phyloP scores from a whole-genome alignment of 768 basidiomycete genomes.

The Cystoderma amianthinum region DNA sequence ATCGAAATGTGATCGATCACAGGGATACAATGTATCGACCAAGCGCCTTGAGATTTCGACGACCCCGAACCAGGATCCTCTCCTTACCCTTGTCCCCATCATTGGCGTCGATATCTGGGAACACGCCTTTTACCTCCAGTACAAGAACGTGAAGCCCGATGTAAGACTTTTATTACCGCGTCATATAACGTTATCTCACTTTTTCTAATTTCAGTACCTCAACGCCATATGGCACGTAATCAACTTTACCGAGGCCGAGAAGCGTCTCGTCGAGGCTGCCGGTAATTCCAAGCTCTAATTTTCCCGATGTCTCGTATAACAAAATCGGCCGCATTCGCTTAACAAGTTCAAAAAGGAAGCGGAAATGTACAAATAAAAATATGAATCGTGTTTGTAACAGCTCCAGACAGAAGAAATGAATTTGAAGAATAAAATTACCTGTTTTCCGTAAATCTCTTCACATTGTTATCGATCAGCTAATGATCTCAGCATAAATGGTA shows the following conservation, averaged over 20 bases:
- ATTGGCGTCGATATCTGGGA: constrained; percentile 96
- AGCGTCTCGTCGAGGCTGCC: constrained; percentile 32
- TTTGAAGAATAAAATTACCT: neutral
- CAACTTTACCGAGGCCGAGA: constrained; percentile 92
- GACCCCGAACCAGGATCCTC: constrained; percentile 94
- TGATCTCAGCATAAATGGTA: too few relatives aligned
- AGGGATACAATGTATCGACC: constrained; percentile 66
- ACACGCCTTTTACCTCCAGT: constrained; percentile 95
- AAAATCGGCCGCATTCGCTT: neutral
- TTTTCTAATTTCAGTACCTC: constrained; percentile 69
- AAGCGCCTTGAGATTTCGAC: constrained; percentile 82
- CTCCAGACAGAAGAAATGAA: neutral
- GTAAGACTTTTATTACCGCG: constrained; percentile 41
- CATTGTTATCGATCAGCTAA: too few relatives aligned
- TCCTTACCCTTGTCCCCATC: constrained; percentile 69
- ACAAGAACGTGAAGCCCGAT: constrained; percentile 90
- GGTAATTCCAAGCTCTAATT: neutral
- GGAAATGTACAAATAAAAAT: neutral
- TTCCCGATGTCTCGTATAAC: neutral
- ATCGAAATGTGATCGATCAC: too few relatives aligned
- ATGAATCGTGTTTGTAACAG: neutral
- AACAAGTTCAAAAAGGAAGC: neutral
- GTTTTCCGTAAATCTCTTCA: neutral
- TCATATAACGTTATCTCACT: constrained; percentile 34
- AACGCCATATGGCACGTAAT: constrained; percentile 93